Percentiles rank a stretch among this genome's conserved stretches.
Conservation (phyloP, 176 grass and related monocot species). For the Aechmea fasciata region DNA sequence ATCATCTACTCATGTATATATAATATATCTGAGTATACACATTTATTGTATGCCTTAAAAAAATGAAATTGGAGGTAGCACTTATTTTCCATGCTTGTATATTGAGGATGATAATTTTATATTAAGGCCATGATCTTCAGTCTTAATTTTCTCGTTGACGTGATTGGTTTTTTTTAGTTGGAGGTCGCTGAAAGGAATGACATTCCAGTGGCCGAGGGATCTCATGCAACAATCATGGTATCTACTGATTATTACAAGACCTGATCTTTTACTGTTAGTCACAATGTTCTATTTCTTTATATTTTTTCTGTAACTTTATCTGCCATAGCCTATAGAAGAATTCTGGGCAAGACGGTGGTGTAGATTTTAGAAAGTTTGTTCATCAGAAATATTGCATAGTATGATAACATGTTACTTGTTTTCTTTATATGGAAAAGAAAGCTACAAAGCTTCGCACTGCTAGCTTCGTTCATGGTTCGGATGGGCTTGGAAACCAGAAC, state of each 20-base stretch:
- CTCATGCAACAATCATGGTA: constrained; percentile 79
- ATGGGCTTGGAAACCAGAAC: constrained; percentile 83
- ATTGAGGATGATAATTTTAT: neutral
- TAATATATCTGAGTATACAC: no score
- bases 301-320: neutral
- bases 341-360: neutral
- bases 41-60: no score
- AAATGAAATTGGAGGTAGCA: no score
- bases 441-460: constrained; percentile 70
- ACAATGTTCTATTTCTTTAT: neutral
- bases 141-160: neutral
- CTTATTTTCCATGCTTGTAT: neutral
- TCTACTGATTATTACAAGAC: neutral
- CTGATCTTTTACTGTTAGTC: neutral
- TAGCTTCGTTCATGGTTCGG: constrained; percentile 64
- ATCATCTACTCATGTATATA: no score
- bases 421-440: constrained; percentile 44
- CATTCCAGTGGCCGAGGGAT: constrained; percentile 90
- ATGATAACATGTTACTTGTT: constrained; percentile 7
- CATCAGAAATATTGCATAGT: neutral
- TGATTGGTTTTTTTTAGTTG: constrained; percentile 38
- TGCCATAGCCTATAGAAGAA: neutral
- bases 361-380: constrained; percentile 3
- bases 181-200: constrained; percentile 62
- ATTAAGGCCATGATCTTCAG: neutral